Conservation (phyloP, 106 monocot genomes). For the Dendrobium catenatum region DNA sequence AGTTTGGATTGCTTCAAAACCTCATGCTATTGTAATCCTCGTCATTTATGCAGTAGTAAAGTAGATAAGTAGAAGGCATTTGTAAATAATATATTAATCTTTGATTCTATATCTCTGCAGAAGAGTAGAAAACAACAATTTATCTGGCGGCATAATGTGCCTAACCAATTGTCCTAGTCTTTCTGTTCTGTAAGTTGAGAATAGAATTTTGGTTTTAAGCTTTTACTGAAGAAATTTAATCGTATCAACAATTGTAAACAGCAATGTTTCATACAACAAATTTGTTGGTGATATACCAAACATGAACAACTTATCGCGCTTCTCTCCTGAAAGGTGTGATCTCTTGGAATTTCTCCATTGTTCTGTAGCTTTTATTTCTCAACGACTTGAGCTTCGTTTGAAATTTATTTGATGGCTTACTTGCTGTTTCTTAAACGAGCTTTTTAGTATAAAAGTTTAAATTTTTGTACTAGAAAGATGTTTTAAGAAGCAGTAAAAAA, state of each 20-base stretch:
- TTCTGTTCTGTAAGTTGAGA: slow-evolving; percentile 49
- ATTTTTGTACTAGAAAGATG: too few relatives aligned
- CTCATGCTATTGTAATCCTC: slow-evolving; percentile 54
- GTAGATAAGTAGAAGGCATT: neutral
- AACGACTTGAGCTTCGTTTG: too few relatives aligned
- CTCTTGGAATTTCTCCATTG: neutral
- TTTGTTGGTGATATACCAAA: slow-evolving; percentile 70
- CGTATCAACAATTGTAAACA: slow-evolving; percentile 14
- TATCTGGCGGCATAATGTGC: slow-evolving; percentile 61
- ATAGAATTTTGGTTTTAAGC: neutral
- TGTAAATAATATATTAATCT: neutral
- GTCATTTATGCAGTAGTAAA: neutral
- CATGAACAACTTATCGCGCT: slow-evolving; percentile 72
- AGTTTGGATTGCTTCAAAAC: slow-evolving; percentile 82
- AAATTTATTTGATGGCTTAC: too few relatives aligned
- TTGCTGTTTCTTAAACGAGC: too few relatives aligned
- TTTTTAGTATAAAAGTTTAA: too few relatives aligned
- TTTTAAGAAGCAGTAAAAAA: too few relatives aligned
- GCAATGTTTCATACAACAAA: slow-evolving; percentile 86
- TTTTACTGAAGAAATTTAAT: neutral
- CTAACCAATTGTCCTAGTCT: slow-evolving; percentile 79
- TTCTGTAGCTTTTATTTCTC: neutral
- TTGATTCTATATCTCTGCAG: slow-evolving; percentile 20
- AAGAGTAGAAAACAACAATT: slow-evolving; percentile 62
- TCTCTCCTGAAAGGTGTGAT: slow-evolving; percentile 68